Percentiles rank a stretch among this genome's conserved stretches.
Evolutionary conservation across 108 stramenopile genomes (phyloP).

Genomic region (Craspedostauros australis): DNA sequence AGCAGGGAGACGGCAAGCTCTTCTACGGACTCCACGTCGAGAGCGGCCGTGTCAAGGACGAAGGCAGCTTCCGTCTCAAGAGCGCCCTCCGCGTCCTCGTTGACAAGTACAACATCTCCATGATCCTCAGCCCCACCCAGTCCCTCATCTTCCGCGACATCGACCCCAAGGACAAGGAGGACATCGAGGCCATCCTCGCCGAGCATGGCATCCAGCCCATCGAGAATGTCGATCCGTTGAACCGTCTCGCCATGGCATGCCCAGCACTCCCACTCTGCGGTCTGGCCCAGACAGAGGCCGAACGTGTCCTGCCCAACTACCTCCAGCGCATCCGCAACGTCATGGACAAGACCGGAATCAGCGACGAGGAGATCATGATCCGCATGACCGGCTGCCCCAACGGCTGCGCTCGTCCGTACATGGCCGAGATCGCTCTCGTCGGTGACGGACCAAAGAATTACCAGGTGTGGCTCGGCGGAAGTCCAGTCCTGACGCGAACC

Average conservation of each 20-base stretch:
- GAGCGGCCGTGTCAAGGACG: constrained; percentile 95
- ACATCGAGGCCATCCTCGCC: constrained; percentile 74
- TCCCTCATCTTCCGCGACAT: constrained; percentile 88
- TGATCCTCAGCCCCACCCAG: constrained; percentile 94
- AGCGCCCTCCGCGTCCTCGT: constrained; percentile 83
- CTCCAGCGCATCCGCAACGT: constrained; percentile 76
- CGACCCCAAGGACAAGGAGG: constrained; percentile 78
- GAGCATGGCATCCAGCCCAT: constrained; percentile 84
- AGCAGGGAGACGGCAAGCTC: constrained; percentile 94
- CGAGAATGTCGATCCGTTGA: constrained; percentile 85
- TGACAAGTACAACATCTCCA: constrained; percentile 81
- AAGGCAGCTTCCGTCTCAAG: constrained; percentile 83
- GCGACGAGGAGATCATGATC: constrained; percentile 91
- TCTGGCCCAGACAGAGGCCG: constrained; percentile 96
- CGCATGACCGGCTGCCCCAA: constrained; percentile 99
- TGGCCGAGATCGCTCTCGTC: constrained; percentile 98
- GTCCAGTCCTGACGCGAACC: constrained; percentile 87
- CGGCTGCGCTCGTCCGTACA: constrained; percentile 97
- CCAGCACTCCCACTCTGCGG: constrained; percentile 96
- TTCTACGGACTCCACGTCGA: constrained; percentile 93
- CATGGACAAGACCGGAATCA: constrained; percentile 77
- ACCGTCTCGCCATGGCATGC: constrained; percentile 91
- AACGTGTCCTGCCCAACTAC: constrained; percentile 90
- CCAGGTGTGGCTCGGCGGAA: constrained; percentile 95
- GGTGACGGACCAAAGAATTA: constrained; percentile 94